These are phyloP conservation scores for Deinandra increscens DNA, from an alignment of 129 eudicot species.

Conservation along the genomic window DNA sequence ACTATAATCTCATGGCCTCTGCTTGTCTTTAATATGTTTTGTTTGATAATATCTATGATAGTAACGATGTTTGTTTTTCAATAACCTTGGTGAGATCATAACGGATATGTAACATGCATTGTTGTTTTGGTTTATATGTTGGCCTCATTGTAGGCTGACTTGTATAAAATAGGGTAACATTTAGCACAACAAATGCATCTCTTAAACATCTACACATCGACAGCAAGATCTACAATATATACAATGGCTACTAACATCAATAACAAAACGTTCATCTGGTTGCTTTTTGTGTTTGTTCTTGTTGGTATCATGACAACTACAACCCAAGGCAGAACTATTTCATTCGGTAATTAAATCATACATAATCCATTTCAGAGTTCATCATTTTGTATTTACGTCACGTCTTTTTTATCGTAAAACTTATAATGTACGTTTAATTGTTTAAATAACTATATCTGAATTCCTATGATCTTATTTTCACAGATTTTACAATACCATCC, in stretches of 20 bases:
- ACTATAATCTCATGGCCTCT: too few species aligned
- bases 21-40: neutral
- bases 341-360: neutral
- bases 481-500: neutral
- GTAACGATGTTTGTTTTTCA: neutral
- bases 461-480: neutral
- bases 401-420: neutral
- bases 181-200: slow-evolving; percentile 24
- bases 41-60: neutral
- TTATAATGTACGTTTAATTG: neutral
- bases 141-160: slow-evolving; percentile 14
- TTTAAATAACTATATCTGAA: neutral
- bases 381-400: neutral
- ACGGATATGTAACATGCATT: slow-evolving; percentile 8
- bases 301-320: neutral
- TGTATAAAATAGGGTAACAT: slow-evolving; percentile 26
- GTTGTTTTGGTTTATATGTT: slow-evolving; percentile 16
- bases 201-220: neutral
- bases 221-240: neutral
- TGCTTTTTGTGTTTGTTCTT: slow-evolving; percentile 10
- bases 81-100: slow-evolving; percentile 22
- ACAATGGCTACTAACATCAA: slow-evolving; percentile 11
- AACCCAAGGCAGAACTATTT: neutral
- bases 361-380: neutral
- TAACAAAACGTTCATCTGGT: slow-evolving; percentile 8